Base-by-base conservation (phyloP, 768 basidiomycete species). In the Amanita fuliginea region DNA sequence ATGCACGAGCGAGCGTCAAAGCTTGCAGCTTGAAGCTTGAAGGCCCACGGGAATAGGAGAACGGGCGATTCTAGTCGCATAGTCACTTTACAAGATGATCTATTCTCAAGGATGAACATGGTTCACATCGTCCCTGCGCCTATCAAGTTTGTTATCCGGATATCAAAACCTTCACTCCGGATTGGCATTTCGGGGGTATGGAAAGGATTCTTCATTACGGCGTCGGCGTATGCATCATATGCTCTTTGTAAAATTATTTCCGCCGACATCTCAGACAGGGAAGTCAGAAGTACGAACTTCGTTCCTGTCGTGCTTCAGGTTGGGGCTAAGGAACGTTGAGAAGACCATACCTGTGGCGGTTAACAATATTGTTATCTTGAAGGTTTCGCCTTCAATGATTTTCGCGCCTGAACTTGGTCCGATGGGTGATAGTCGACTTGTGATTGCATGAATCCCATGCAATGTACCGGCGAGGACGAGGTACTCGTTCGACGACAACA, bases 121-220 rank as follows among this genome's bases (percentile, higher is more conserved):
- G 21, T 53, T 51, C 55, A 62, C 33, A 33, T 57, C 52, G 68
- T 65, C 22, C 68, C 68, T 35, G 62, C 67, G 10, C 80, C 81
- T 58, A 86, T 73, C 42, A 90, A 65, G 6, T 76, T 61, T 8
- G 73, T 67, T 46, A 89, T 79, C 40, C 81, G 76, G 49, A 67
- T 67, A 59, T 98, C 95, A 60, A 98, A 98, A 14, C 78, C 80
- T 57, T 92, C 89, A 39, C 75, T 91, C 42, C 96, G 80, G 55
- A 98, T 93, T 2, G 96, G 96, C 95, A 98, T 99, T 64, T 98
- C 96, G n/a, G 87, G 88, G 4, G 92, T 95, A 64, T 98, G 92
- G 66, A 99, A 99, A 0, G 96, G 96, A 60, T 97, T 97, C 73
- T 98, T 97, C 90, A 97, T 95, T 48, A 93, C 93, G 1, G 87